Evolutionary conservation across 2,329 filamentous ascomycete genomes (phyloP), one percentile per base, ranked within the genome.

Genomic region (Zasmidium cellare): DNA sequence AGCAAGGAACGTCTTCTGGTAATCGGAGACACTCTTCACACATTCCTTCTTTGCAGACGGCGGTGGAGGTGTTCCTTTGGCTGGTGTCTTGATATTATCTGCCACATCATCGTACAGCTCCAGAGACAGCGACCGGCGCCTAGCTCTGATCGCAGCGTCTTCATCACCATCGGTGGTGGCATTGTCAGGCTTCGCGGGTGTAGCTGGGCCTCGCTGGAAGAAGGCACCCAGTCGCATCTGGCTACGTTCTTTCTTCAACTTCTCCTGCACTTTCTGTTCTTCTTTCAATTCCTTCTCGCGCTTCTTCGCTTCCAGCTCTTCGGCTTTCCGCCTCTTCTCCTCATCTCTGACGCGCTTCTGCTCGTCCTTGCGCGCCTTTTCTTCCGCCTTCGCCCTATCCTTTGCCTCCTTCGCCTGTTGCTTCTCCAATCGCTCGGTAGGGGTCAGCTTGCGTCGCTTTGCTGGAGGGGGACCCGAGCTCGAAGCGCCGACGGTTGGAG

Each of bases 1-100:
- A 0, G 90, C 87, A 28, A 91, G 83, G 68, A 97, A 97, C 35
- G 82, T 78, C 64, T 85, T 86, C 18, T 89, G 64, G 58, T 78
- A 76, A 59, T 80, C 77, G 5, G 72, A 74, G 22, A 74, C 23
- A 14, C 52, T 53, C 19, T 63, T 65, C 54, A 72, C 75, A 46
- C 52, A 35, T n/a, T n/a, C n/a, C 25, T 59, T 57, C 52, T 46
- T 51, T 14, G 20, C 58, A 7, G 62, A 55, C 12, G 54, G 22
- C 38, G 58, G 56, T 31, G 54, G 58, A 41, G 63, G 65, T 14
- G 60, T 62, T 12, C 57, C 63, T 48, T 65, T 69, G 23, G 50
- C 22, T 14, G 70, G 69, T 16, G 55, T 41, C 28, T 55, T 59
- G 18, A 69, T 66, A 45, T 65, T 59, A 20, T 66, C 63, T 55